Evolutionary conservation across 1,139 yeast genomes (phyloP).

Genomic region (Pichia sp.): DNA sequence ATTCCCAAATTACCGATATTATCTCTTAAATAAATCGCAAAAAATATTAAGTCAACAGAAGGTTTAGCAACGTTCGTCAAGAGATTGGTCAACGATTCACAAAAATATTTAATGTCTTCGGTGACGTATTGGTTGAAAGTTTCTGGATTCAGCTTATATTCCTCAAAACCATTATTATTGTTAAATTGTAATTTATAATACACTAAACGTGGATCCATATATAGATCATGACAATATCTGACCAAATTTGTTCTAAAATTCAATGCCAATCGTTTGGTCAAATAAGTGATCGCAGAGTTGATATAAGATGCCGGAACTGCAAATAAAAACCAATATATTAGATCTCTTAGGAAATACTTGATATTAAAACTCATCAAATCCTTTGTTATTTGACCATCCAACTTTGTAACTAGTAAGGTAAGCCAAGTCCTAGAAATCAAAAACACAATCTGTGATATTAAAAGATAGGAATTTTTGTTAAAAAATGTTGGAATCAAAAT

Average conservation of each 20-base stretch:
- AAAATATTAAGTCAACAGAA: conserved; percentile 77
- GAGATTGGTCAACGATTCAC: conserved; percentile 74
- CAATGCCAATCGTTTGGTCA: conserved; percentile 69
- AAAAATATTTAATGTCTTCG: conserved; percentile 74
- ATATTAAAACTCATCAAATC: conserved; percentile 83
- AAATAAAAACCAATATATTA: conserved; percentile 78
- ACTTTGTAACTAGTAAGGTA: conserved; percentile 74
- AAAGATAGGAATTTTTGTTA: conserved; percentile 58
- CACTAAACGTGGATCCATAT: conserved; percentile 71
- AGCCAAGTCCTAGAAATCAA: conserved; percentile 81
- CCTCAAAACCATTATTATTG: conserved; percentile 19
- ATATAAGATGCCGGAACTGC: conserved; percentile 94
- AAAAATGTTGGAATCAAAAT: conserved; percentile 70
- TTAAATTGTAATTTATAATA: conserved; percentile 67
- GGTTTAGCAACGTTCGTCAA: conserved; percentile 92
- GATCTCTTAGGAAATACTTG: conserved; percentile 63
- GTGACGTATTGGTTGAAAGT: conserved; percentile 75
- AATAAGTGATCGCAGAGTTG: conserved; percentile 79
- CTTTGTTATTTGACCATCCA: conserved; percentile 89
- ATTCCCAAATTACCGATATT: conserved; percentile 83
- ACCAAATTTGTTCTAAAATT: conserved; percentile 81
- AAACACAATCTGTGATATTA: conserved; percentile 67
- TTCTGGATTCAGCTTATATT: conserved; percentile 28
- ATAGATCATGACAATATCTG: conserved; percentile 84
- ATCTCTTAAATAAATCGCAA: conserved; percentile 75